Conservation (phyloP, 176 grass and related monocot species). For the Ampelocalamus luodianensis region DNA sequence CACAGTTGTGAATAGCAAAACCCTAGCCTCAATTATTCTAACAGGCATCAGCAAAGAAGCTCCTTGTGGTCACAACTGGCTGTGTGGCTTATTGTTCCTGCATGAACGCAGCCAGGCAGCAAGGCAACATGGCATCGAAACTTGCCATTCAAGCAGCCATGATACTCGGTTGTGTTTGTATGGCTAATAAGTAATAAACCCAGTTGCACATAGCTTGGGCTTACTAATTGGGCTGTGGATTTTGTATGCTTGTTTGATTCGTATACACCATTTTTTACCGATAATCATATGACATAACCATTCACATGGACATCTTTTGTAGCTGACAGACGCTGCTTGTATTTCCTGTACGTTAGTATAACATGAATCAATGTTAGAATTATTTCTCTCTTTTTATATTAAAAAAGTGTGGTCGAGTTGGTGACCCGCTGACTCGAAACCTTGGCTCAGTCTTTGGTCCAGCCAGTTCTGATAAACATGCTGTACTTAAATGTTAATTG, state of each 20-base stretch:
- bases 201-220: neutral
- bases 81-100: neutral
- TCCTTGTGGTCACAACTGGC: neutral
- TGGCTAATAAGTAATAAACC: neutral
- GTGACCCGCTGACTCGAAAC: conserved; percentile 1
- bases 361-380: neutral
- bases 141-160: neutral
- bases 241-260: conserved; percentile 6
- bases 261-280: neutral
- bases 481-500: conserved; percentile 17
- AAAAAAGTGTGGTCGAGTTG: neutral
- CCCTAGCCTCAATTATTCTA: no score
- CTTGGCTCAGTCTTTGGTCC: neutral
- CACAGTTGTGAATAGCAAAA: no score
- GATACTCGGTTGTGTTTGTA: neutral
- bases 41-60: neutral
- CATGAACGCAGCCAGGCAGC: neutral
- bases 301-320: conserved; percentile 8
- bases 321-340: neutral
- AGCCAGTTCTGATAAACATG: conserved; percentile 20
- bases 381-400: neutral
- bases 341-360: neutral
- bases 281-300: neutral
- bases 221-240: neutral
- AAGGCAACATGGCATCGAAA: neutral